These are phyloP conservation scores for Penicillium subrubescens DNA, from an alignment of 495 filamentous ascomycete genomes.

Conservation along the genomic window DNA sequence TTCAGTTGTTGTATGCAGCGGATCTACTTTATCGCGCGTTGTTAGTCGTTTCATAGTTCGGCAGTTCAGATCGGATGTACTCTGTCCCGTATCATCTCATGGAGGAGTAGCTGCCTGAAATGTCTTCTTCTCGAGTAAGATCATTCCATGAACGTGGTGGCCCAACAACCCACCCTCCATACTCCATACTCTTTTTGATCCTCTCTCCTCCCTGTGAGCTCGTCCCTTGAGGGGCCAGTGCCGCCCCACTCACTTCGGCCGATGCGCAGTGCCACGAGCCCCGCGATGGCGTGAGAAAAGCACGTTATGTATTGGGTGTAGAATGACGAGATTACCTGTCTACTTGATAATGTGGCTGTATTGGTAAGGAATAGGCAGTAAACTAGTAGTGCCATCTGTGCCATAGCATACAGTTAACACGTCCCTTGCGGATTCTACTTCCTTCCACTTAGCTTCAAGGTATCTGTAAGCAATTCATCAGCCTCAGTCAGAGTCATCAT, in stretches of 20 bases:
- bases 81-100: background rate
- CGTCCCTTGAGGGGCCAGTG: background rate
- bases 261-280: conserved; percentile 4
- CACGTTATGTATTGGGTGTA: background rate
- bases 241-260: conserved; percentile 3
- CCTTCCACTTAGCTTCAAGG: background rate
- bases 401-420: background rate
- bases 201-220: background rate
- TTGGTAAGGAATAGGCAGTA: background rate
- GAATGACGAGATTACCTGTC: background rate
- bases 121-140: background rate
- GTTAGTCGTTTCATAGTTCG: background rate
- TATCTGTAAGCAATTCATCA: background rate
- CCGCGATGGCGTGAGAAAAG: conserved; percentile 31
- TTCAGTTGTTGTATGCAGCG: background rate
- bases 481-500: background rate
- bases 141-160: background rate
- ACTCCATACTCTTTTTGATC: background rate
- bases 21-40: background rate
- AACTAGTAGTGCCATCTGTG: background rate
- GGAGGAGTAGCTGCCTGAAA: background rate
- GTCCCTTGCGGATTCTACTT: background rate
- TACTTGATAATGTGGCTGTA: background rate
- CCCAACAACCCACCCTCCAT: too few species aligned
- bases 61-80: background rate